Percentiles rank a stretch among this genome's conserved stretches.
These are phyloP conservation scores for Reutealis trisperma DNA, from an alignment of 345 rosid genomes.

Conservation along the genomic window DNA sequence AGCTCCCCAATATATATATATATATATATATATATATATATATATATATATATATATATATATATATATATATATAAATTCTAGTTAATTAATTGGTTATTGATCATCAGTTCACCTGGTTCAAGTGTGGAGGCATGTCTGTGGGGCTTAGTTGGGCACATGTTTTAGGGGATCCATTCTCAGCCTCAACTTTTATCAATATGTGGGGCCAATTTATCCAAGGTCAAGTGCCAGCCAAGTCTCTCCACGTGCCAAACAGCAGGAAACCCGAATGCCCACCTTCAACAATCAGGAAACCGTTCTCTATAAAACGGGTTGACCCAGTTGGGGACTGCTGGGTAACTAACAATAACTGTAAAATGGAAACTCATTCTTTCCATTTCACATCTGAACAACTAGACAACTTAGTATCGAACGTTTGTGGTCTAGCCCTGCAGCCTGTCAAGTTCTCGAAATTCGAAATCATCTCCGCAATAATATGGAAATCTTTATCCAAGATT, in stretches of 20 bases:
- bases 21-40: no score
- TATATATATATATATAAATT: no score
- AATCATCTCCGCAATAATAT: slow-evolving; percentile 51
- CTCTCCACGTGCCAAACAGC: slow-evolving; percentile 21
- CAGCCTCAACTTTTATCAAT: slow-evolving; percentile 59
- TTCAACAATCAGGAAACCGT: slow-evolving; percentile 9
- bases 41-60: no score
- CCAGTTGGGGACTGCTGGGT: slow-evolving; percentile 62
- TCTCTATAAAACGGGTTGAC: slow-evolving; percentile 44
- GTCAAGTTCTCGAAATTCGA: slow-evolving; percentile 27
- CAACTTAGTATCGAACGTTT: slow-evolving; percentile 20
- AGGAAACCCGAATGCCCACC: background rate
- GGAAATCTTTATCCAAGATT: slow-evolving; percentile 48
- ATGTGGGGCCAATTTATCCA: slow-evolving; percentile 40
- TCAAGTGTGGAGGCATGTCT: slow-evolving; percentile 65
- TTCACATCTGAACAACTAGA: slow-evolving; percentile 29
- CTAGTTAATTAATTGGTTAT: background rate
- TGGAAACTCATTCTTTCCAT: slow-evolving; percentile 36
- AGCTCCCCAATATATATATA: no score
- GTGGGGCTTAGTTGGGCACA: slow-evolving; percentile 84
- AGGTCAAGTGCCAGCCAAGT: slow-evolving; percentile 28
- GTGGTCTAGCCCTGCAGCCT: background rate
- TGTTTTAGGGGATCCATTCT: slow-evolving; percentile 64
- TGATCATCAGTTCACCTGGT: slow-evolving; percentile 68
- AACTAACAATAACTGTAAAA: slow-evolving; percentile 26